phyloP scores from a whole-genome alignment of 495 filamentous ascomycete genomes.

The Aspergillus leporis region DNA sequence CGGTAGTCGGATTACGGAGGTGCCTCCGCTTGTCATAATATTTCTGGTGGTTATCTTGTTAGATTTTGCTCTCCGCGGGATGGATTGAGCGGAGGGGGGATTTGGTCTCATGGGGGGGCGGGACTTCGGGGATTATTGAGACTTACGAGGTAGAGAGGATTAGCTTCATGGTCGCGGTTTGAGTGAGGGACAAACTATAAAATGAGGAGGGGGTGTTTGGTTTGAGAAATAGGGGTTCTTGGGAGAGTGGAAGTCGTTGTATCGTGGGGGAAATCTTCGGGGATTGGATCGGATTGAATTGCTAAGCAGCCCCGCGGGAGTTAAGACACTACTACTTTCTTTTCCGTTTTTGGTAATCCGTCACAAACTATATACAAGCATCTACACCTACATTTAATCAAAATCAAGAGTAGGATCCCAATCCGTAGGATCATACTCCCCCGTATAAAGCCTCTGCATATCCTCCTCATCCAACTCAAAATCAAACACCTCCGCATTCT shows the following conservation, averaged over 20 bases:
- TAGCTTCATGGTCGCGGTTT: slow-evolving; percentile 60
- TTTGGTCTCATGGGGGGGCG: background rate
- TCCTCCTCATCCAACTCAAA: slow-evolving; percentile 70
- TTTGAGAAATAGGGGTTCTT: background rate
- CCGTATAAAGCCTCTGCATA: slow-evolving; percentile 57
- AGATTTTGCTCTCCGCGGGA: slow-evolving; percentile 15
- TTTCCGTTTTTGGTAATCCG: background rate
- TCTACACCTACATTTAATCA: slow-evolving; percentile 38
- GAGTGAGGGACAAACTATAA: background rate
- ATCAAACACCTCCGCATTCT: slow-evolving; percentile 78
- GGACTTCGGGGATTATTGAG: background rate
- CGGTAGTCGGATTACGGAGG: slow-evolving; percentile 77
- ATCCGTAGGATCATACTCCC: slow-evolving; percentile 56
- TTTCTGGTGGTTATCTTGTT: slow-evolving; percentile 55
- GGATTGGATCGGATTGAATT: slow-evolving; percentile 16
- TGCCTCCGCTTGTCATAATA: slow-evolving; percentile 71
- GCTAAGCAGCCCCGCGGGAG: slow-evolving; percentile 28
- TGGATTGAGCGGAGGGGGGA: too few species aligned
- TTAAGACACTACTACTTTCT: too few species aligned
- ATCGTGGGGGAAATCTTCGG: background rate
- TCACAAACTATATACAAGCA: background rate
- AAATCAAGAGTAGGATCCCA: slow-evolving; percentile 62
- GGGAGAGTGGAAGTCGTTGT: background rate
- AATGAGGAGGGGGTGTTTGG: background rate
- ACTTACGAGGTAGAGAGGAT: slow-evolving; percentile 85